phyloP scores from a whole-genome alignment of 441 rosid genomes.

The Gossypium gossypioides region DNA sequence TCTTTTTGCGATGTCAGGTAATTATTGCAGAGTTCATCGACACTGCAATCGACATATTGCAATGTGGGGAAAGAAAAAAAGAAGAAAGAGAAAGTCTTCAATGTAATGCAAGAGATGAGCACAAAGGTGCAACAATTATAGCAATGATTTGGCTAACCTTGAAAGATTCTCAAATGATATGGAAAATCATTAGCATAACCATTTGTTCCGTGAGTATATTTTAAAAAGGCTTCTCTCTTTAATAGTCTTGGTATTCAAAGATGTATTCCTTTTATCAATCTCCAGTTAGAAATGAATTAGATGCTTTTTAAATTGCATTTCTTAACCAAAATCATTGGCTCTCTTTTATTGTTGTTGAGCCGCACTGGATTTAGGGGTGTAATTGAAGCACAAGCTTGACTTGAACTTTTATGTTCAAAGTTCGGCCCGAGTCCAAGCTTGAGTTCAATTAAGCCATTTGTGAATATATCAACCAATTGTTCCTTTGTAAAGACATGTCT shows the following conservation, averaged over 20 bases:
- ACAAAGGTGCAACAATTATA: background rate
- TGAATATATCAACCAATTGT: too few species aligned
- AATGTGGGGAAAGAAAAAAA: background rate
- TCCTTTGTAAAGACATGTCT: too few species aligned
- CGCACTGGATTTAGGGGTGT: too few species aligned
- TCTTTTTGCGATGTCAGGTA: background rate
- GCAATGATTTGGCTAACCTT: background rate
- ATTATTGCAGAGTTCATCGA: background rate
- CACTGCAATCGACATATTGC: background rate
- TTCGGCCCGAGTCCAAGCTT: too few species aligned
- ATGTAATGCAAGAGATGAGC: background rate
- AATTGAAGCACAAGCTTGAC: too few species aligned
- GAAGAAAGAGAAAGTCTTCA: background rate
- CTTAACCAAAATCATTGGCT: too few species aligned
- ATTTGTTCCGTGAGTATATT: background rate
- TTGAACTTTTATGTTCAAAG: too few species aligned
- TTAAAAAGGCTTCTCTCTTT: background rate
- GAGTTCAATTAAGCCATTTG: too few species aligned
- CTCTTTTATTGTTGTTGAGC: too few species aligned
- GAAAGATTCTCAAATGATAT: background rate
- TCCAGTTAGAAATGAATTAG: too few species aligned
- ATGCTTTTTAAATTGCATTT: too few species aligned
- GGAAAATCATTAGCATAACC: background rate
- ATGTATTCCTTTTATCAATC: background rate
- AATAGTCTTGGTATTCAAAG: background rate